These are phyloP conservation scores for Macrophomina tecta DNA, from an alignment of 2,329 filamentous ascomycete species.

Conservation along the genomic window DNA sequence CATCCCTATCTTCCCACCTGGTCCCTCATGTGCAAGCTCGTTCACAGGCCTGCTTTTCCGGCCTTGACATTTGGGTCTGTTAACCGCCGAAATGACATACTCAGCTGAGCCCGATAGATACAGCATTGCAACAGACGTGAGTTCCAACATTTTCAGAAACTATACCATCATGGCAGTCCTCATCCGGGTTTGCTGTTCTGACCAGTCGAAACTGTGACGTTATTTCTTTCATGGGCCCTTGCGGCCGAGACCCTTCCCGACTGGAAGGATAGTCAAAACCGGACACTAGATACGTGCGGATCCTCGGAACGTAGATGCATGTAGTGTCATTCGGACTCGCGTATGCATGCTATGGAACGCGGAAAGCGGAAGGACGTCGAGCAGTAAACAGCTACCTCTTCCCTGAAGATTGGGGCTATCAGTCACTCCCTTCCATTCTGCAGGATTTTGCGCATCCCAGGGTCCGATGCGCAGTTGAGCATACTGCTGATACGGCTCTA, in stretches of 20 bases:
- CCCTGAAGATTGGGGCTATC: neutral
- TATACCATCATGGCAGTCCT: too few species aligned
- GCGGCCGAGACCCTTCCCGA: neutral
- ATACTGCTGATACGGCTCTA: neutral
- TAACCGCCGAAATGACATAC: too few species aligned
- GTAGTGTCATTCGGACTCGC: neutral
- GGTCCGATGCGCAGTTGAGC: neutral
- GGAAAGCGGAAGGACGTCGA: slow-evolving; percentile 14
- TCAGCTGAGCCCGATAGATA: too few species aligned
- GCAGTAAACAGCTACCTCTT: neutral
- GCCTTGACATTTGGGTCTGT: too few species aligned
- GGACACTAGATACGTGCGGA: neutral
- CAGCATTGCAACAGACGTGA: too few species aligned
- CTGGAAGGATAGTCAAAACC: neutral
- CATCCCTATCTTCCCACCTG: too few species aligned
- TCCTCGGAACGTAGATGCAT: neutral
- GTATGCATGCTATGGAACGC: slow-evolving; percentile 1
- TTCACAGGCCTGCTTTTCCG: too few species aligned
- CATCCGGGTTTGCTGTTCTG: too few species aligned
- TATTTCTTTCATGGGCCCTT: neutral
- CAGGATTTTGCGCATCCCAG: neutral
- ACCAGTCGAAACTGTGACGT: neutral
- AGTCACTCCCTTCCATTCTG: neutral
- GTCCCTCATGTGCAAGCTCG: too few species aligned
- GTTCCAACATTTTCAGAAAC: too few species aligned